Evolutionary conservation across 2,329 filamentous ascomycete species (phyloP).

Genomic region (Akanthomyces uredinophilus): DNA sequence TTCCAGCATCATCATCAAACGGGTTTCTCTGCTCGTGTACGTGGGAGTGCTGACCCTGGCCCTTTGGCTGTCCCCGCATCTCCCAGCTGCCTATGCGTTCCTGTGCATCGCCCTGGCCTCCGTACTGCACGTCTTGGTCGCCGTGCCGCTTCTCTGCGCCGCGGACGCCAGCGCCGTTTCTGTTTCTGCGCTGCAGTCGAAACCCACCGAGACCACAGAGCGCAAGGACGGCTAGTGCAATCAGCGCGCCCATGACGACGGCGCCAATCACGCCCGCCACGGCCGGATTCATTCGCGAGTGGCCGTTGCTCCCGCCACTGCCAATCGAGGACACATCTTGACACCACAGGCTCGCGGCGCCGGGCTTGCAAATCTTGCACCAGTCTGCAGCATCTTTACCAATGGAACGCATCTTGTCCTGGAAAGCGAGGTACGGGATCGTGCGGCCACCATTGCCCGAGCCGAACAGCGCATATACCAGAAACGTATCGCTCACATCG

Average conservation of each 20-base stretch:
- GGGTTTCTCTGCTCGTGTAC: constrained; percentile 20
- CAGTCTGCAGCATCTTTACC: constrained; percentile 33
- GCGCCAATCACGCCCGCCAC: constrained; percentile 45
- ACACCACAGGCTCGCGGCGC: constrained; percentile 35
- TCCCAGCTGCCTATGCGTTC: constrained; percentile 49
- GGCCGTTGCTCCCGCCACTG: constrained; percentile 9
- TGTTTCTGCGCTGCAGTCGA: constrained; percentile 25
- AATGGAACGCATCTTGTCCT: constrained; percentile 30
- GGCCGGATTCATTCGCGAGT: constrained; percentile 27
- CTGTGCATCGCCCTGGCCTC: constrained; percentile 35
- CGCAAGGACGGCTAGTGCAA: constrained; percentile 28
- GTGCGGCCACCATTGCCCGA: constrained; percentile 26
- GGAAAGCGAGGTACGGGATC: constrained; percentile 37
- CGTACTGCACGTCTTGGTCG: constrained; percentile 39
- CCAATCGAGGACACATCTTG: background rate
- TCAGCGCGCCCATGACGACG: constrained; percentile 31
- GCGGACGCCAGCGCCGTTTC: constrained; percentile 26
- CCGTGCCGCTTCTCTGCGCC: constrained; percentile 39
- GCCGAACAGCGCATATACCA: constrained; percentile 37
- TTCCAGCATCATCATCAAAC: constrained; percentile 29
- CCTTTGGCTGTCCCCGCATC: constrained; percentile 26
- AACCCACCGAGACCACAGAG: constrained; percentile 31
- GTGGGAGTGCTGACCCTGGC: constrained; percentile 22
- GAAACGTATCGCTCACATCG: constrained; percentile 29
- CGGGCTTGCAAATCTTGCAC: constrained; percentile 39